Evolutionary conservation across 208 protist genomes (phyloP).

Genomic region (Wallacemonas sp.): DNA sequence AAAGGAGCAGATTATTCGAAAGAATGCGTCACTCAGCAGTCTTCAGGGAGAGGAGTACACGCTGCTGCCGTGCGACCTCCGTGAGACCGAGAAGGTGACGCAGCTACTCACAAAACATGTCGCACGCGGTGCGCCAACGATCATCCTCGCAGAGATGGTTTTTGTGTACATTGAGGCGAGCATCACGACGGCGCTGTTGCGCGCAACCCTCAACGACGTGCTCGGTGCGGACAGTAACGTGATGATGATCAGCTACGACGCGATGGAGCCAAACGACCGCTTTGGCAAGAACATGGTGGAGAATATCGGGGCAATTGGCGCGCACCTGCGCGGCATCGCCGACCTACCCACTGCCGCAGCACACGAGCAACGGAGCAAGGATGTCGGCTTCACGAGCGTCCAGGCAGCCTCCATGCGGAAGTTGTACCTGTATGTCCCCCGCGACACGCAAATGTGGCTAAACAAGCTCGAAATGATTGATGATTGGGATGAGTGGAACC

Average conservation of each 20-base stretch:
- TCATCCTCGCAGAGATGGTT: conserved; percentile 88
- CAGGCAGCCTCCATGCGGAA: conserved; percentile 70
- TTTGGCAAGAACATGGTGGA: conserved; percentile 90
- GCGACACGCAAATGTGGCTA: conserved; percentile 50
- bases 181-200: conserved; percentile 65
- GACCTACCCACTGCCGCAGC: conserved; percentile 68
- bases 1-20: conserved; percentile 62
- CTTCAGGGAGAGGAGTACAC: conserved; percentile 49
- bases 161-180: conserved; percentile 86
- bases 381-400: conserved; percentile 66
- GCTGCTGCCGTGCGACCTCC: conserved; percentile 59
- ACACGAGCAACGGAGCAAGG: conserved; percentile 62
- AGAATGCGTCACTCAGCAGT: conserved; percentile 28
- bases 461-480: conserved; percentile 90
- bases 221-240: conserved; percentile 37
- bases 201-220: conserved; percentile 45
- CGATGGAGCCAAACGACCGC: conserved; percentile 83
- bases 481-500: conserved; percentile 92
- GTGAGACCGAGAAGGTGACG: conserved; percentile 41
- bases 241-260: conserved; percentile 82
- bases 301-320: conserved; percentile 58
- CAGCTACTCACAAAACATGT: conserved; percentile 46
- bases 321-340: conserved; percentile 67
- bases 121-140: conserved; percentile 49
- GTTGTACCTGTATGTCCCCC: conserved; percentile 79